These are phyloP conservation scores for Leccinum imitatum DNA, from an alignment of 768 basidiomycete species.

Conservation along the genomic window DNA sequence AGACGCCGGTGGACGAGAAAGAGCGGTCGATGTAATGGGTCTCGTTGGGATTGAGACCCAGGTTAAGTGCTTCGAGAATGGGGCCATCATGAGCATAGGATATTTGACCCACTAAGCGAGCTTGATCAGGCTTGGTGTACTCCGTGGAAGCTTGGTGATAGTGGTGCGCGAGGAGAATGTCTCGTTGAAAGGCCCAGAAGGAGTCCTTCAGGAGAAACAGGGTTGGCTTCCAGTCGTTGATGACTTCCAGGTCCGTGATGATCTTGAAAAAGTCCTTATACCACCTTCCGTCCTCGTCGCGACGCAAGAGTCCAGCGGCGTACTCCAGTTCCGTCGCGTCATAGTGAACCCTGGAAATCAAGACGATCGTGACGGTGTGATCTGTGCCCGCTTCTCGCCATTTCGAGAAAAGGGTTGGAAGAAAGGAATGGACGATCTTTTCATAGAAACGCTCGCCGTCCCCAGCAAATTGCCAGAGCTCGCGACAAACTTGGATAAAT, in stretches of 20 bases:
- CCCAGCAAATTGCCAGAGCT: slow-evolving; percentile 95
- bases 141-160: slow-evolving; percentile 69
- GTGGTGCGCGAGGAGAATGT: slow-evolving; percentile 88
- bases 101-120: slow-evolving; percentile 72
- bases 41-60: slow-evolving; percentile 89
- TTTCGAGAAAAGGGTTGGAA: slow-evolving; percentile 82
- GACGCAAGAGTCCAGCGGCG: slow-evolving; percentile 77
- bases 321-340: slow-evolving; percentile 77
- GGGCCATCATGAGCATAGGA: slow-evolving; percentile 93
- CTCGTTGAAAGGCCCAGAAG: slow-evolving; percentile 87
- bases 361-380: slow-evolving; percentile 91
- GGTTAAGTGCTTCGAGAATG: slow-evolving; percentile 91
- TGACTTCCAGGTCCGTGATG: slow-evolving; percentile 87
- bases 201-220: slow-evolving; percentile 86
- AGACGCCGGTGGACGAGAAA: slow-evolving; percentile 81
- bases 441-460: slow-evolving; percentile 96
- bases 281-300: slow-evolving; percentile 73
- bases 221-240: slow-evolving; percentile 85
- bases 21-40: slow-evolving; percentile 96
- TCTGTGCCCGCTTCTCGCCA: slow-evolving; percentile 87
- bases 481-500: slow-evolving; percentile 94
- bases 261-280: slow-evolving; percentile 98
- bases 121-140: slow-evolving; percentile 44
- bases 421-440: slow-evolving; percentile 96
- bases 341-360: slow-evolving; percentile 91